phyloP scores from a whole-genome alignment of 805 yeast genomes.

The Metschnikowia borealis region DNA sequence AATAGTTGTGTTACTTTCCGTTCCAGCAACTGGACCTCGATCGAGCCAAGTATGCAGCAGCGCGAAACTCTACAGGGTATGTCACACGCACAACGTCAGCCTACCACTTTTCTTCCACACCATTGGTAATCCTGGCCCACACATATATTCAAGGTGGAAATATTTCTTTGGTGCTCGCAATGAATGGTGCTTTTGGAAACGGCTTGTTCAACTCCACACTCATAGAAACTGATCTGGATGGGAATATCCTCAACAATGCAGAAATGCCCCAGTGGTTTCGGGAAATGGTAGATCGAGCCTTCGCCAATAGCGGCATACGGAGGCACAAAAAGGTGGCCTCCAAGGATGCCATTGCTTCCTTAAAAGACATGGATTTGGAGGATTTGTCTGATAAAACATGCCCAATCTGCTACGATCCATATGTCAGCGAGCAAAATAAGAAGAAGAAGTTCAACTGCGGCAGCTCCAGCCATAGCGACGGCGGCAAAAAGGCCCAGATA shows the following conservation, averaged over 20 bases:
- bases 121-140: background rate
- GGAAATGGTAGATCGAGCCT: conserved; percentile 30
- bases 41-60: background rate
- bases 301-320: conserved; percentile 27
- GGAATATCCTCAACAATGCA: conserved; percentile 12
- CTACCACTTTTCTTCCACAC: background rate
- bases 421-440: conserved; percentile 16
- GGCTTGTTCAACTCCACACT: conserved; percentile 13
- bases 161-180: background rate
- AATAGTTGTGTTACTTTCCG: too few relatives aligned
- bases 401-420: conserved; percentile 40
- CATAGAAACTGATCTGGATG: conserved; percentile 16
- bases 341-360: conserved; percentile 35
- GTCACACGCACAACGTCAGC: background rate
- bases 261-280: conserved; percentile 19
- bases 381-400: conserved; percentile 24
- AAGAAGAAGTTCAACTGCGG: conserved; percentile 9
- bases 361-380: conserved; percentile 21
- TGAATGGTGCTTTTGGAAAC: conserved; percentile 10
- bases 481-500: background rate
- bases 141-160: too few relatives aligned
- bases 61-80: background rate
- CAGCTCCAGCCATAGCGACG: conserved; percentile 7
- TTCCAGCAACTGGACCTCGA: too few relatives aligned
- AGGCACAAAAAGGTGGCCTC: conserved; percentile 29